These are phyloP conservation scores for Starmerella floricola DNA, from an alignment of 805 yeast species.

Conservation along the genomic window DNA sequence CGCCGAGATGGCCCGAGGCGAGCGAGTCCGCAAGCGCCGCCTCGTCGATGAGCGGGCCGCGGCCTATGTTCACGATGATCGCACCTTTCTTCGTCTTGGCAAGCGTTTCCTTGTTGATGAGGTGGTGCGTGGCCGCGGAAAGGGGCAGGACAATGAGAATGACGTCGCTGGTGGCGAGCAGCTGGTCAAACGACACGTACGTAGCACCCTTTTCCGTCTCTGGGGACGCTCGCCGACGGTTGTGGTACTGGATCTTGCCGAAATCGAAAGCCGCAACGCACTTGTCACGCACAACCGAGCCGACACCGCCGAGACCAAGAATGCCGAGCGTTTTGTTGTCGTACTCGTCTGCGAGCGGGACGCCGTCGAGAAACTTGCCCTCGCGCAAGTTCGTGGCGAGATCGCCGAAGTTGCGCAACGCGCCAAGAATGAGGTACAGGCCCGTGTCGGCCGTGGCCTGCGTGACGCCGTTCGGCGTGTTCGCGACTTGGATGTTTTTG, in stretches of 20 bases:
- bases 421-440: conserved; percentile 39
- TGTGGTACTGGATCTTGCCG: conserved; percentile 40
- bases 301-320: conserved; percentile 55
- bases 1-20: conserved; percentile 39
- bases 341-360: conserved; percentile 39
- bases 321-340: conserved; percentile 43
- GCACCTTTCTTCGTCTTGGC: conserved; percentile 44
- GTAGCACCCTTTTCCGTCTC: conserved; percentile 39
- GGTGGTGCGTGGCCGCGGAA: conserved; percentile 40
- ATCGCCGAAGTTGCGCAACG: conserved; percentile 38
- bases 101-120: conserved; percentile 36
- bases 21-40: conserved; percentile 37
- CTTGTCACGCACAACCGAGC: conserved; percentile 43
- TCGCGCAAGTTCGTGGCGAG: conserved; percentile 35
- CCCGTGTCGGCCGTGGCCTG: conserved; percentile 49
- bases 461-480: conserved; percentile 43
- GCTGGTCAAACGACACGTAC: conserved; percentile 38
- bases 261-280: conserved; percentile 38
- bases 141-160: conserved; percentile 42
- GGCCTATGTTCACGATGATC: conserved; percentile 45
- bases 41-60: conserved; percentile 52
- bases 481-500: conserved; percentile 37
- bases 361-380: conserved; percentile 39
- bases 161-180: conserved; percentile 38
- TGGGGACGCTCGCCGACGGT: conserved; percentile 36